Evolutionary conservation across 345 rosid species (phyloP).

Genomic region (Passiflora organensis): DNA sequence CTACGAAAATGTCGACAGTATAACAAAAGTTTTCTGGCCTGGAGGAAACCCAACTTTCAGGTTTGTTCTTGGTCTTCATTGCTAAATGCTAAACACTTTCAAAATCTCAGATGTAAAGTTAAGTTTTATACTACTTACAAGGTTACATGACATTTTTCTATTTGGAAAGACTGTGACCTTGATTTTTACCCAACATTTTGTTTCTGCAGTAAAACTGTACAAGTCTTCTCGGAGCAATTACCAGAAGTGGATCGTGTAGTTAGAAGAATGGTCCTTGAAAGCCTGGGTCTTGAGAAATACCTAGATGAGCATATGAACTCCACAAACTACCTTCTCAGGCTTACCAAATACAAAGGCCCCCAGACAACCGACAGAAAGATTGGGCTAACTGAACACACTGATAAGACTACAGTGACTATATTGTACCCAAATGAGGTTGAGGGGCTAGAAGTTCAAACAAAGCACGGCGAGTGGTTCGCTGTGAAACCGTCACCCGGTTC

Average conservation of each 20-base stretch:
- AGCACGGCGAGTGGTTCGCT: conserved; percentile 29
- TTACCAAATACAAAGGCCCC: conserved; percentile 34
- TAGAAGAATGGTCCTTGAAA: conserved; percentile 48
- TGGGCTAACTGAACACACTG: conserved; percentile 38
- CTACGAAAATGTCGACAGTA: conserved; percentile 2
- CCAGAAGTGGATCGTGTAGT: conserved; percentile 40
- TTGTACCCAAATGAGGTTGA: conserved; percentile 51
- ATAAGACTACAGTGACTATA: conserved; percentile 45
- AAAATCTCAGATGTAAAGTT: neutral
- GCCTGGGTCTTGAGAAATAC: conserved; percentile 34
- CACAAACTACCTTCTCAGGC: conserved; percentile 35
- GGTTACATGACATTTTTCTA: neutral
- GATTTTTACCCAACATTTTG: neutral
- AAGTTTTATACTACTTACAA: neutral
- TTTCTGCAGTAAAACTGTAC: conserved; percentile 22
- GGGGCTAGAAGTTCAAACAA: conserved; percentile 44
- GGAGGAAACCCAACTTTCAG: conserved; percentile 24
- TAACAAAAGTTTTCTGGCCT: conserved; percentile 29
- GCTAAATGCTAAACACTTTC: neutral
- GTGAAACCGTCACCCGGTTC: conserved; percentile 21
- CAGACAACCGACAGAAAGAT: conserved; percentile 5
- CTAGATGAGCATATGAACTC: conserved; percentile 31
- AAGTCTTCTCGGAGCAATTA: conserved; percentile 22
- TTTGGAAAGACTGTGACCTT: neutral
- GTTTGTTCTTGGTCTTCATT: neutral